Evolutionary conservation across 2,329 filamentous ascomycete genomes (phyloP).

Genomic region (Aspergillus melleus): DNA sequence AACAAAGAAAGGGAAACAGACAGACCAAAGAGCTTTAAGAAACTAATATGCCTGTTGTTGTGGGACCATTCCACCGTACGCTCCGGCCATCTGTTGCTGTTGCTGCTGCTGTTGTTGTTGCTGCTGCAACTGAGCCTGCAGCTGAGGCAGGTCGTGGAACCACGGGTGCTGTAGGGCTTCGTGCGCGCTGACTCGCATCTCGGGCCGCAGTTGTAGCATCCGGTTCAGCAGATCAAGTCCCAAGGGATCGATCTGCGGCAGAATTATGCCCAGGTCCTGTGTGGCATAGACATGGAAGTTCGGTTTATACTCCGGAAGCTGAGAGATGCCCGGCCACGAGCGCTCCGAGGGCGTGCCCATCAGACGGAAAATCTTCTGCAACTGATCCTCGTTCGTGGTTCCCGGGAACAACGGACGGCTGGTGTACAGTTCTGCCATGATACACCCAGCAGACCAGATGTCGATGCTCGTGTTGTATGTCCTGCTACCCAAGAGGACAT

Average conservation of each 20-base stretch:
- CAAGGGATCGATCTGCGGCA: conserved; percentile 84
- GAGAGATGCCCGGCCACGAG: conserved; percentile 91
- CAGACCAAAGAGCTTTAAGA: background rate
- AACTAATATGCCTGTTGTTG: conserved; percentile 37
- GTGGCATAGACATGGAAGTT: conserved; percentile 94
- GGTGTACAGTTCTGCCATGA: conserved; percentile 99
- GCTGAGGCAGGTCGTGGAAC: conserved; percentile 69
- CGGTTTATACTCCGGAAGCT: conserved; percentile 96
- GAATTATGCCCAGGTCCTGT: conserved; percentile 80
- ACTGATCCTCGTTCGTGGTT: conserved; percentile 97
- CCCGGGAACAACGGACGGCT: conserved; percentile 93
- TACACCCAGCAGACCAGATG: conserved; percentile 98
- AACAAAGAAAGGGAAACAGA: background rate
- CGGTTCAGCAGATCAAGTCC: conserved; percentile 84
- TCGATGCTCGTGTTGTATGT: conserved; percentile 99
- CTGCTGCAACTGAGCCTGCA: conserved; percentile 53
- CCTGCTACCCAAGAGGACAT: conserved; percentile 87
- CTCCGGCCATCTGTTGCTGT: conserved; percentile 37
- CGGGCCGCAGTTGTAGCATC: conserved; percentile 90
- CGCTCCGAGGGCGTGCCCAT: conserved; percentile 98
- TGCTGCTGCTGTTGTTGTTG: conserved; percentile 41
- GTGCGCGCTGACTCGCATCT: conserved; percentile 83
- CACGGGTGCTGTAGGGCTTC: conserved; percentile 88
- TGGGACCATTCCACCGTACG: conserved; percentile 41
- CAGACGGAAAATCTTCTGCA: conserved; percentile 94